Conservation (phyloP, 768 basidiomycete species). For the Myochromella boudieri region DNA sequence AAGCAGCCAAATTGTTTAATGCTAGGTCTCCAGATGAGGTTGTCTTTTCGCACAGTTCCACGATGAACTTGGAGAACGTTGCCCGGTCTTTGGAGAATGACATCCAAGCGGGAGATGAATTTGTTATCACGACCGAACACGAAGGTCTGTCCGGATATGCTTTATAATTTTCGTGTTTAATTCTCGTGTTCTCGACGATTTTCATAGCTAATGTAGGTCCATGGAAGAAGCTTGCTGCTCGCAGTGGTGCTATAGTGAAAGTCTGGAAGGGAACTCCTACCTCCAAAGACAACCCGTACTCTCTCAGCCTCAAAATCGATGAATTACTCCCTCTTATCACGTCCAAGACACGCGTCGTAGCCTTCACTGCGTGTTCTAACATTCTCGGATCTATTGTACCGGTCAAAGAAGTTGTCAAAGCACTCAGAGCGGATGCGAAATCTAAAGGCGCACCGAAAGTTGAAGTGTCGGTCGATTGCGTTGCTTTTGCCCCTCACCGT, state of each 20-base stretch:
- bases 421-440: constrained; percentile 49
- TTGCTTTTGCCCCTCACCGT: constrained; percentile 77
- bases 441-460: constrained; percentile 56
- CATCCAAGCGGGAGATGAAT: constrained; percentile 63
- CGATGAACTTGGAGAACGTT: constrained; percentile 69
- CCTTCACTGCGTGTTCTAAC: constrained; percentile 76
- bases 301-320: constrained; percentile 50
- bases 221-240: constrained; percentile 73
- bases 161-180: neutral
- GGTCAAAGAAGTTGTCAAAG: constrained; percentile 54
- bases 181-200: neutral
- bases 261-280: constrained; percentile 55
- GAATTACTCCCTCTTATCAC: constrained; percentile 65
- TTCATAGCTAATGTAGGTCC: constrained; percentile 65
- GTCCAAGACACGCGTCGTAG: constrained; percentile 65
- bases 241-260: constrained; percentile 53
- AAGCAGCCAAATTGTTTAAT: constrained; percentile 62
- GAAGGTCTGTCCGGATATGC: constrained; percentile 49
- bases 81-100: constrained; percentile 57
- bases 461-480: constrained; percentile 73
- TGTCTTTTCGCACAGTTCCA: constrained; percentile 65
- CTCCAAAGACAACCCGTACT: constrained; percentile 62
- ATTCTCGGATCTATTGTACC: constrained; percentile 68
- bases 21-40: constrained; percentile 63
- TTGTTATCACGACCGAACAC: constrained; percentile 78